These are phyloP conservation scores for Typha latifolia DNA, from an alignment of 176 grass and related monocot species.

Conservation along the genomic window DNA sequence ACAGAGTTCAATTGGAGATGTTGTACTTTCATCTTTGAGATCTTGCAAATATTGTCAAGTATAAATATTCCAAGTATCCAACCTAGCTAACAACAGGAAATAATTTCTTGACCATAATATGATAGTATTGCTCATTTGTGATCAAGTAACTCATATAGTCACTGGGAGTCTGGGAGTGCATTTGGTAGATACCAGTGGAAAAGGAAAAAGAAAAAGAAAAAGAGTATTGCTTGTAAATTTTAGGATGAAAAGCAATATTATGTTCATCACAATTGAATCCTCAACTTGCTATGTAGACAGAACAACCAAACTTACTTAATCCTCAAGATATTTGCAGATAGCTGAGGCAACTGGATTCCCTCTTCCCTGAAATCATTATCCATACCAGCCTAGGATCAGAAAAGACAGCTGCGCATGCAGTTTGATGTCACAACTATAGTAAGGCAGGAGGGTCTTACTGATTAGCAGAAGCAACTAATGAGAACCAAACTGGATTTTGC, in stretches of 20 bases:
- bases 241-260: background rate
- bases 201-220: background rate
- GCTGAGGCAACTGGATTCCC: constrained; percentile 50
- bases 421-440: background rate
- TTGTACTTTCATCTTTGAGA: too few relatives aligned
- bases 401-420: background rate
- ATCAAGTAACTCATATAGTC: too few relatives aligned
- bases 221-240: background rate
- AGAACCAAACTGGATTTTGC: constrained; percentile 64
- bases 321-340: constrained; percentile 54
- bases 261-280: background rate
- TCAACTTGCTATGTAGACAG: background rate
- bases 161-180: too few relatives aligned
- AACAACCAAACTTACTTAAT: constrained; percentile 58
- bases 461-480: constrained; percentile 54
- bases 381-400: constrained; percentile 15
- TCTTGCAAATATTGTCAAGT: too few relatives aligned
- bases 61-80: too few relatives aligned
- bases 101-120: too few relatives aligned
- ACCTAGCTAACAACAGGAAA: too few relatives aligned
- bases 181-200: too few relatives aligned
- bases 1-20: too few relatives aligned
- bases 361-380: constrained; percentile 57
- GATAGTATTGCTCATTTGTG: too few relatives aligned
- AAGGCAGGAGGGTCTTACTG: constrained; percentile 39